These are phyloP conservation scores for Sicyos baderoa DNA, from an alignment of 306 rosid species.

Conservation along the genomic window DNA sequence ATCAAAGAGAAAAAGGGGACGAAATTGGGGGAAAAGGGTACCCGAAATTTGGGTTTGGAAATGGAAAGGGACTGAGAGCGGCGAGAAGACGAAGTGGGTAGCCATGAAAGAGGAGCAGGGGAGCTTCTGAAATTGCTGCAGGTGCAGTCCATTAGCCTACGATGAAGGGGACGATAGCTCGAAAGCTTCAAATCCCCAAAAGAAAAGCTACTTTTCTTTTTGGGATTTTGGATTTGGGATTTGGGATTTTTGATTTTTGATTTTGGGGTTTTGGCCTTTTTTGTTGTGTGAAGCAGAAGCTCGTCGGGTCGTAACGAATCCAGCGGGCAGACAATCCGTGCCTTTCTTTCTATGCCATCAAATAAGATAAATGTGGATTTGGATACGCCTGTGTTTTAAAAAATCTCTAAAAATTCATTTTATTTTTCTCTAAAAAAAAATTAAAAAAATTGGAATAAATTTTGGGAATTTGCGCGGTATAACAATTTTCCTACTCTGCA, in stretches of 20 bases:
- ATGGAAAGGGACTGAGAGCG: constrained; percentile 35
- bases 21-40: constrained; percentile 13
- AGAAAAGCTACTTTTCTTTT: neutral
- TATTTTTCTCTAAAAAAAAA: too few relatives aligned
- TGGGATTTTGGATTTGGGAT: neutral
- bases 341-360: neutral
- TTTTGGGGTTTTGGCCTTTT: neutral
- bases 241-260: too few relatives aligned
- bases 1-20: neutral
- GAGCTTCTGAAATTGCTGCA: constrained; percentile 53
- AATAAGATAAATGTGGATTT: too few relatives aligned
- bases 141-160: constrained; percentile 42
- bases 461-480: too few relatives aligned
- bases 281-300: constrained; percentile 10
- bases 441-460: too few relatives aligned
- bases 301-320: constrained; percentile 11
- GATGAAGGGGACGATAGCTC: constrained; percentile 1
- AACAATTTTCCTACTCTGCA: too few relatives aligned
- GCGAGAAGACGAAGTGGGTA: constrained; percentile 40
- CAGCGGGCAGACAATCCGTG: constrained; percentile 4
- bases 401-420: too few relatives aligned
- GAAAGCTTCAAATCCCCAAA: neutral
- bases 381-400: too few relatives aligned
- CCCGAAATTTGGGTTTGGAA: constrained; percentile 37
- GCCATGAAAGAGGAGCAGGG: constrained; percentile 41